Base-by-base conservation (phyloP, 768 basidiomycete genomes). In the Amanita brunnescens region DNA sequence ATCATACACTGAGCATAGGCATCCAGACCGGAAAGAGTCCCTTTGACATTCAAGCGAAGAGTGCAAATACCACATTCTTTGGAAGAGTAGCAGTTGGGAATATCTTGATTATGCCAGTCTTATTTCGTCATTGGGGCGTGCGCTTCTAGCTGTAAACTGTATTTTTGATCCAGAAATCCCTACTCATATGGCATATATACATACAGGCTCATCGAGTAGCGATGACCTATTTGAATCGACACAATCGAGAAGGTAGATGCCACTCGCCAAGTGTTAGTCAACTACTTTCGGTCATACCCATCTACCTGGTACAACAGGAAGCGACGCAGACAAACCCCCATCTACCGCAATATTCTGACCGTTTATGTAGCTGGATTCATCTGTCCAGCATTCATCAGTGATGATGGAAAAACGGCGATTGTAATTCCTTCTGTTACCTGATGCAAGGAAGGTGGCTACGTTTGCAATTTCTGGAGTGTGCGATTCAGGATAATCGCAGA, bases 291-390 rank as follows among this genome's bases (percentile, higher is more conserved):
- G 12, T 24, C 58, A 88, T n/a, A 71, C 74, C 77, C 78, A 79
- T 62, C 81, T 77, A 1, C 90, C 90, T 3, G 88, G 86, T 6
- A 86, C 68, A 6, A 91, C 83, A 5, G 91, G 91, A 59, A 81
- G 78, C 0, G 89, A 90, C 21, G 83, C 71, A 9, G 87, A 83
- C 53, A 95, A 65, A 1, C 91, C 93, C 6, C 93, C 94, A 58
- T 95, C 93, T 26, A 92, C 85, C 0, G 85, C 84, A 26, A 91
- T 75, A 59, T 83, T 85, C 61, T 93, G 88, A 13, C 90, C 94
- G 61, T 94, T 96, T 51, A 97, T 81, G 65, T 92, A 94, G 66
- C 90, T 92, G 1, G 90, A 83, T 55, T 91, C 88, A 58, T 92
- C 91, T 91, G 61, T 8, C 34, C 38, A 53, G 5, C 33, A 34